Evolutionary conservation across 2,329 filamentous ascomycete species (phyloP).

Genomic region (Plenodomus tracheiphilus): DNA sequence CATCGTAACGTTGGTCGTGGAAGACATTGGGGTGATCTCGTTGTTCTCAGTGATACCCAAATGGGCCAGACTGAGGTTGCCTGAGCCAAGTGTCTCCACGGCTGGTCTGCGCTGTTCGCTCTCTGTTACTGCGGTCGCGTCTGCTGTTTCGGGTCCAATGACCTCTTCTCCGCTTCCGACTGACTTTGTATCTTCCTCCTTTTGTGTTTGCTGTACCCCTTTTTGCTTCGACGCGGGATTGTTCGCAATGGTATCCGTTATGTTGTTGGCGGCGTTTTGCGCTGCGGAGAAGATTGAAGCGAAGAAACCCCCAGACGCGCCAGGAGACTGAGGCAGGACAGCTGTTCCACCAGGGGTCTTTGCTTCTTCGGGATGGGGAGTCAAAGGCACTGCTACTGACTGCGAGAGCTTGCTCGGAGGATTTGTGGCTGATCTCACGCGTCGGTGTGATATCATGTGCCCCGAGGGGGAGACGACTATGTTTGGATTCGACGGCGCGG

Average conservation of each 20-base stretch:
- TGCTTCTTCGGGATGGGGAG: constrained; percentile 74
- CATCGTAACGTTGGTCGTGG: constrained; percentile 60
- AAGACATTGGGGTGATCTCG: constrained; percentile 59
- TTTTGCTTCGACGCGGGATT: constrained; percentile 57
- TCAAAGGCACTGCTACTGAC: constrained; percentile 66
- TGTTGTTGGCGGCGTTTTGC: constrained; percentile 81
- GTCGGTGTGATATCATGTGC: constrained; percentile 74
- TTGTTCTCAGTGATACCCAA: constrained; percentile 73
- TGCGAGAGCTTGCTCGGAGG: constrained; percentile 85
- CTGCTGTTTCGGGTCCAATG: constrained; percentile 38
- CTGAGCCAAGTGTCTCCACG: constrained; percentile 84
- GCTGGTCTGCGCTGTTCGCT: constrained; percentile 64
- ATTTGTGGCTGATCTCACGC: constrained; percentile 60
- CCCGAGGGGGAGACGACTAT: constrained; percentile 66
- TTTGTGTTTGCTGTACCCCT: constrained; percentile 44
- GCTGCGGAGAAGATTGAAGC: constrained; percentile 90
- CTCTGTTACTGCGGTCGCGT: constrained; percentile 21
- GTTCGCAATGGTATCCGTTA: constrained; percentile 75
- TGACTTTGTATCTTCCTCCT: constrained; percentile 31
- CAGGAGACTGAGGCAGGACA: constrained; percentile 48
- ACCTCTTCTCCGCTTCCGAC: constrained; percentile 48
- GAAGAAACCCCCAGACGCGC: constrained; percentile 71
- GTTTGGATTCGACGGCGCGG: constrained; percentile 49
- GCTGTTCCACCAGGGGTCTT: constrained; percentile 61
- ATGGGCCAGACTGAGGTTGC: constrained; percentile 86